Evolutionary conservation across 305 asterid genomes (phyloP), one percentile per base, ranked within the genome.

Genomic region (Euphrasia arctica): DNA sequence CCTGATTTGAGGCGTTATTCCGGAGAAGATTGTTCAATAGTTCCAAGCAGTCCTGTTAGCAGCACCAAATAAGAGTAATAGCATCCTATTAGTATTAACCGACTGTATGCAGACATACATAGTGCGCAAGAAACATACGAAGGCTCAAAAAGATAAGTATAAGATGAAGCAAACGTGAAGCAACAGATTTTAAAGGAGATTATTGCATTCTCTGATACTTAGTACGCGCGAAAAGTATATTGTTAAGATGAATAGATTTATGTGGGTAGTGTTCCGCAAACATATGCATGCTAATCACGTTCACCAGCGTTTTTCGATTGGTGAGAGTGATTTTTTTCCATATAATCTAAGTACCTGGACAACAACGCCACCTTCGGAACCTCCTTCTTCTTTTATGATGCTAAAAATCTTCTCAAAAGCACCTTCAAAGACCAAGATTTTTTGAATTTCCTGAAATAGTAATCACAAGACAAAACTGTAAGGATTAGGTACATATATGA

Each of bases 321-420:
- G 8, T 39, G 43, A 36, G 42, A 39, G 43, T 39, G 43, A 39
- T 9, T 39, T 39, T 8, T 39, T 39, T 18, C 43, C 43, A 39
- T 7, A 39, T 39, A 39, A 39, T 7, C 43, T 39, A 39, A 39
- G 43, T 34, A 36, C 97, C 96, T 92, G 97, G 70, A 93, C 97
- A 77, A 93, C 94, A 56, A 90, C 97, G n/a, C 98, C 97, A 62
- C 97, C 95, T 72, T 93, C 97, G 63, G 97, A 89, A 66, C 95
- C 96, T 60, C 97, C 97, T 81, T 92, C 97, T 77, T 89, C 97
- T 73, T 71, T 86, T 65, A 93, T 82, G 76, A 90, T 90, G 83
- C 97, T 82, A 75, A 90, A 93, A 63, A 93, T 85, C 88, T 88
- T 93, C 82, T 93, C 98, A 74, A 93, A 88, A 71, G 95, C 97